Base-by-base conservation (phyloP, 495 filamentous ascomycete genomes). In the Penicillium longicatenatum region DNA sequence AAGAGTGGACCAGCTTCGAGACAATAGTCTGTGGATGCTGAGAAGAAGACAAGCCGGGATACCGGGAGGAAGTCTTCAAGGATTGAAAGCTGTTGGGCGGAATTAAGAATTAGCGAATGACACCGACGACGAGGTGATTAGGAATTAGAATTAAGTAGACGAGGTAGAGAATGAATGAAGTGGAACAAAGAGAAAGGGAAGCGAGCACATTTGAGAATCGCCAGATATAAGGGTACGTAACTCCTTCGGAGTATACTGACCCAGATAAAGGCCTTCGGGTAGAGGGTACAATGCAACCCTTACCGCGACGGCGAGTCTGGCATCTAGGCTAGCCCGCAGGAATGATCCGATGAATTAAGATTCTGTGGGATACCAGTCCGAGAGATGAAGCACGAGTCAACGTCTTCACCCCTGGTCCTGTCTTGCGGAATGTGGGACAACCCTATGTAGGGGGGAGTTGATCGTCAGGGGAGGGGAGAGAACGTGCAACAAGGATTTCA, bases 331-430 rank as follows among this genome's bases (percentile, higher is more conserved):
- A 72, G 71, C 73, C 79, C 62, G 72, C 73, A 84, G 78, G 74
- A 77, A 77, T 77, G 70, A 75, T 71, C 73, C 69, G 73, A 60
- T 68, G 70, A 72, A 70, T 64, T 63, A 52, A 61, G 64, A 69
- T 57, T 69, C 64, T 75, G 67, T 51, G 63, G 71, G 67, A 75
- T 70, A 70, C 74, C 69, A 77, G 65, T 68, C 62, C 64, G 63
- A 75, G 72, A 82, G 82, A 80, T 81, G 79, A 86, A 84, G 80
- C 72, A 85, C 85, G 84, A 87, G 82, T 78, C 76, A 87, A 87
- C 84, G 84, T 82, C 82, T 87, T 85, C 85, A 82, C 85, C 82
- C 76, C 71, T 78, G 76, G 74, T 69, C 67, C 61, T 60, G 74
- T 64, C 61, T 74, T 79, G 75, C 70, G 80, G 81, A 81, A 83